Evolutionary conservation across 768 basidiomycete species (phyloP), one percentile per base, ranked within the genome.

Genomic region (Termitomyces sp.): DNA sequence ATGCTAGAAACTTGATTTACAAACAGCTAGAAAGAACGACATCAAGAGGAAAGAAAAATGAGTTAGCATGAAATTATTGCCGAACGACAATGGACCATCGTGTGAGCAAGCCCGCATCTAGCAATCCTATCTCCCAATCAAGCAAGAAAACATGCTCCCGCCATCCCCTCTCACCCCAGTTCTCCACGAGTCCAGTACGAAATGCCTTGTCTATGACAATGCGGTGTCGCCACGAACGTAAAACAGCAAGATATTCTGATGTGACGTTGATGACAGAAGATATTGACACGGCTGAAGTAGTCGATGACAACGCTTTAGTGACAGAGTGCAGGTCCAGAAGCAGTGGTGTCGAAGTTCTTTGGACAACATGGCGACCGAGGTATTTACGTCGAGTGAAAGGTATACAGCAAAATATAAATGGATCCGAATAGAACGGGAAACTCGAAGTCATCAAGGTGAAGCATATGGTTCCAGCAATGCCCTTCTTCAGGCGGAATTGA

Each of bases 81-180:
- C 61, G 61, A 36, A 76, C 61, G 36, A 69, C 65, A 30, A 82
- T 67, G 13, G 74, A 69, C 85, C 84, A 87, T 56, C 81, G 73
- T 63, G 68, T 70, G 54, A 86, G 63, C 62, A 74, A 67, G 16
- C 78, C 77, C 4, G 72, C 74, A 44, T 71, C 68, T 16, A 85
- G 67, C 40, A 86, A 71, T 0, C 74, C 81, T 23, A 78, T 80
- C 65, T 87, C 83, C 73, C 85, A 83, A 32, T 71, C 71, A 33
- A 80, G 56, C 61, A 78, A 65, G n/a, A 84, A 70, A 59, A 77
- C 70, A 55, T 79, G 72, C 62, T 79, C 76, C 55, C 82, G 73
- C 82, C 79, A 82, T 38, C 65, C 73, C 23, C 63, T 60, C 14
- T 72, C 36, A 6, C 75, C 75, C 48, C 67, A 66, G 47, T 66